Evolutionary conservation across 345 rosid species (phyloP).

Genomic region (Dipteronia sinensis): DNA sequence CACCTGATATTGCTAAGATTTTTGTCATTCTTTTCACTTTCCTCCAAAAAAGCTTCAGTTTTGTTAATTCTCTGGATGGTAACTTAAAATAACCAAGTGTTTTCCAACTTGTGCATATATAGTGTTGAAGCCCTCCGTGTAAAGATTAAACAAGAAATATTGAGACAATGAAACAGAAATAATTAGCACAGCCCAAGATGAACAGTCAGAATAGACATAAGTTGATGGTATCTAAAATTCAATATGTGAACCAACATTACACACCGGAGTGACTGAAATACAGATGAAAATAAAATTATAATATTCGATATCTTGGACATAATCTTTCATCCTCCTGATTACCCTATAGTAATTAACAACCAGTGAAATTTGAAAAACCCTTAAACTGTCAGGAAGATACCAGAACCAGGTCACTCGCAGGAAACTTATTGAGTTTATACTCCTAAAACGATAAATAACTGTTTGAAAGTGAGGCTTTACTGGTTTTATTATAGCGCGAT

Average conservation of each 20-base stretch:
- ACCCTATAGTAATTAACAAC: background rate
- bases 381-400: background rate
- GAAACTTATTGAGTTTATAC: slow-evolving; percentile 4
- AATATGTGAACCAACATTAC: slow-evolving; percentile 2
- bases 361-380: background rate
- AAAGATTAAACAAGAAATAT: slow-evolving; percentile 12
- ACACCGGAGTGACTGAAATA: background rate
- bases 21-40: slow-evolving; percentile 31
- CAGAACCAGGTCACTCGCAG: background rate
- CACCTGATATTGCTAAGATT: slow-evolving; percentile 41
- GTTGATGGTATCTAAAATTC: background rate
- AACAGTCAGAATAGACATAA: background rate
- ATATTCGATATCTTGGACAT: background rate
- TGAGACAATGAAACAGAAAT: background rate
- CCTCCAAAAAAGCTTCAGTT: slow-evolving; percentile 30
- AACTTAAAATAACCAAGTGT: slow-evolving; percentile 27
- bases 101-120: slow-evolving; percentile 32
- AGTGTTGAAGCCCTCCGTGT: slow-evolving; percentile 33
- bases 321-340: background rate
- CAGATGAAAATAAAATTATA: background rate
- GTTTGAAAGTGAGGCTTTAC: background rate
- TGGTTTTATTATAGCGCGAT: background rate
- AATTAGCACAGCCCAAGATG: background rate
- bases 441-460: slow-evolving; percentile 6
- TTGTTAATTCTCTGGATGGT: slow-evolving; percentile 17